Percentiles rank a stretch among this genome's conserved stretches.
Evolutionary conservation across 2,329 filamentous ascomycete species (phyloP).

Genomic region (Dactylellina parvicollis): DNA sequence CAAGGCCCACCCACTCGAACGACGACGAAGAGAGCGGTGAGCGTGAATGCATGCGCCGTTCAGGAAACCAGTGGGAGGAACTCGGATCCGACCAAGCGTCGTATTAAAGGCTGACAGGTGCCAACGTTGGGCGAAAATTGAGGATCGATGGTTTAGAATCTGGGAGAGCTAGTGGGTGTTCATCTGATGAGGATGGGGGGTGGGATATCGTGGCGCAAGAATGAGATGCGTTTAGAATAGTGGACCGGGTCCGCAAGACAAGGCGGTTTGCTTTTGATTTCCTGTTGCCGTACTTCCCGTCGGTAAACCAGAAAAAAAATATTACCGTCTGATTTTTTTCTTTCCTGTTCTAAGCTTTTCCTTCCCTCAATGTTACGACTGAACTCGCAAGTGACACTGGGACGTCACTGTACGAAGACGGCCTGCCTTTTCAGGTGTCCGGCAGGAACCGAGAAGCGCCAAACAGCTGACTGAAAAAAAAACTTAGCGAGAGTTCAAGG

Average conservation of each 20-base stretch:
- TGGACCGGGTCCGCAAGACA: slow-evolving; percentile 5
- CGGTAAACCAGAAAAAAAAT: slow-evolving; percentile 19
- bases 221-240: slow-evolving; percentile 27
- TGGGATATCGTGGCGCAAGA: slow-evolving; percentile 30
- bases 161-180: background rate
- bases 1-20: slow-evolving; percentile 45
- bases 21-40: slow-evolving; percentile 26
- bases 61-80: slow-evolving; percentile 16
- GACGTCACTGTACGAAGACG: slow-evolving; percentile 42
- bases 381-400: slow-evolving; percentile 28
- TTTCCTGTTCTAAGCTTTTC: slow-evolving; percentile 15
- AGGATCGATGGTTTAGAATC: background rate
- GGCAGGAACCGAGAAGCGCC: slow-evolving; percentile 49
- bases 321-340: slow-evolving; percentile 45
- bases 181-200: background rate
- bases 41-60: slow-evolving; percentile 44
- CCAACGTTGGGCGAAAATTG: slow-evolving; percentile 16
- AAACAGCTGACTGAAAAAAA: slow-evolving; percentile 5
- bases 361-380: slow-evolving; percentile 33
- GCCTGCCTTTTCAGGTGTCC: slow-evolving; percentile 44
- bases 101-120: slow-evolving; percentile 11
- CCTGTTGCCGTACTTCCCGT: slow-evolving; percentile 35
- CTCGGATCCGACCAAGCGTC: slow-evolving; percentile 32
- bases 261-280: slow-evolving; percentile 13
- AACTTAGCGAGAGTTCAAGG: slow-evolving; percentile 29